A percentile compares a stretch with the other conserved stretches of the same genome.
These are phyloP conservation scores for Botrytis hyacinthi DNA, from an alignment of 2,329 filamentous ascomycete species.

Conservation along the genomic window DNA sequence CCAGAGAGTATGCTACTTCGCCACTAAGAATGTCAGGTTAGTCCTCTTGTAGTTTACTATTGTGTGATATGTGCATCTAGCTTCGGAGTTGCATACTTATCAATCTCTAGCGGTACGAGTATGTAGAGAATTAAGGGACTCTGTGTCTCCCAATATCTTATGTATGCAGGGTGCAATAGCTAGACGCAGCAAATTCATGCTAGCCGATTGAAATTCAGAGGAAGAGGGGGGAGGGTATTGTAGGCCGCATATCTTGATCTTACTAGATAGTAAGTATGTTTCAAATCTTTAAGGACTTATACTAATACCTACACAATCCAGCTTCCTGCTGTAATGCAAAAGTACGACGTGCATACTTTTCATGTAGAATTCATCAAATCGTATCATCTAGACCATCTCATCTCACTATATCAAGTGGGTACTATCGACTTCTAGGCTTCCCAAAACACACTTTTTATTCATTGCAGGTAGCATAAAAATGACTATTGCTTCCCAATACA, in stretches of 20 bases:
- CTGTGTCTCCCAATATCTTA: background rate
- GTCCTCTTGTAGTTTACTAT: background rate
- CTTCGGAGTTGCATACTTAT: background rate
- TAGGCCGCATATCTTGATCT: background rate
- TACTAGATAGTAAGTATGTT: background rate
- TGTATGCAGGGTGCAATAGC: background rate
- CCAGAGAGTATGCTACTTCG: background rate
- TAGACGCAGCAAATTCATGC: background rate
- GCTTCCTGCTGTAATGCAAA: background rate
- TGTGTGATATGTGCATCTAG: background rate
- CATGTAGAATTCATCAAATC: background rate
- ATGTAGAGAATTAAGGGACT: background rate
- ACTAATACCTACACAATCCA: background rate
- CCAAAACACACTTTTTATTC: background rate
- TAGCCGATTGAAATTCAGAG: background rate
- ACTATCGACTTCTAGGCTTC: background rate
- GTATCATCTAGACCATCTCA: background rate
- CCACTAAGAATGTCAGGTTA: background rate
- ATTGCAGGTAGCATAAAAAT: background rate
- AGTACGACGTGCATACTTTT: background rate
- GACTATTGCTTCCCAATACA: background rate
- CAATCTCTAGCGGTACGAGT: background rate
- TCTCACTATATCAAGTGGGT: background rate
- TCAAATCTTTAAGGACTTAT: background rate
- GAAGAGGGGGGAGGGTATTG: background rate